Evolutionary conservation across 139 green algal species (phyloP).

Genomic region (Coelastrella sp.): DNA sequence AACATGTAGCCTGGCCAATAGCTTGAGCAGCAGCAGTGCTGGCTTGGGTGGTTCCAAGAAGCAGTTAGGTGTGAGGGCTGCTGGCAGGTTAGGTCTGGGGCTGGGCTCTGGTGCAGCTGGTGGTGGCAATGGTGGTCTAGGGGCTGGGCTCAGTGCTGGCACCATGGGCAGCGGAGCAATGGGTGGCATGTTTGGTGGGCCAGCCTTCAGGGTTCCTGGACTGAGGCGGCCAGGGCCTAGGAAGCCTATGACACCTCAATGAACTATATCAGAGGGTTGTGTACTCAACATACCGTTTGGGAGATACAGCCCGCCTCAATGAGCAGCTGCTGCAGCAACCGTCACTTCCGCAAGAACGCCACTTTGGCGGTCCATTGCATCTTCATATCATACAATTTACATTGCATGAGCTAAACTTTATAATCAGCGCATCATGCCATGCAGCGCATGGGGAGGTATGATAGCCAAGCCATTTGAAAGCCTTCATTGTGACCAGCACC

Average conservation of each 20-base stretch:
- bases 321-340: no score
- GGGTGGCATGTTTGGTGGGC: slow-evolving; percentile 30
- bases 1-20: background rate
- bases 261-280: no score
- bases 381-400: no score
- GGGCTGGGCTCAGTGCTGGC: background rate
- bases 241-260: background rate
- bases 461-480: no score
- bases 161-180: background rate
- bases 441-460: no score
- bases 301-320: no score
- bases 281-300: no score
- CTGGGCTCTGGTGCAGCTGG: background rate
- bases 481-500: no score
- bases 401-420: no score
- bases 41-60: background rate
- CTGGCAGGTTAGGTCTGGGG: background rate
- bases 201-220: slow-evolving; percentile 14
- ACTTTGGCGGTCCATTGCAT: no score
- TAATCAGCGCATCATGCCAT: no score
- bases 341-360: no score
- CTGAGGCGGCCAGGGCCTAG: slow-evolving; percentile 7
- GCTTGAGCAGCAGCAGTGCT: background rate
- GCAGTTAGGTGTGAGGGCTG: background rate
- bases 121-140: background rate